Evolutionary conservation across 1,284 basidiomycete genomes (phyloP), one percentile per base, ranked within the genome.

Genomic region (Waitea zeae): DNA sequence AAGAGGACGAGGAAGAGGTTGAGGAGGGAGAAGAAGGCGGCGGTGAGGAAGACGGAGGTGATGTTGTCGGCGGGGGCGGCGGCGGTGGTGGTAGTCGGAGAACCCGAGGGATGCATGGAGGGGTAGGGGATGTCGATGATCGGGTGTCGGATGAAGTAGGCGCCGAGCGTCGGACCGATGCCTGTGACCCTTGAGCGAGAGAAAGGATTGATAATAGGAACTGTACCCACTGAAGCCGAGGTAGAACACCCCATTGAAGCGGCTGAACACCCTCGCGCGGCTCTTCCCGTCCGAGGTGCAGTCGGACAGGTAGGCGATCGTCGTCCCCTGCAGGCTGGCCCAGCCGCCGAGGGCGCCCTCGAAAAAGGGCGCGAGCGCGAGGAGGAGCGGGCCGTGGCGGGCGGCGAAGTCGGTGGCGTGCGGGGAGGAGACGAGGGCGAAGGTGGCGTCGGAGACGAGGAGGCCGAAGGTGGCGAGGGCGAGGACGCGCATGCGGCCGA

Each of bases 261-360:
- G 71, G 15, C 81, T 77, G 56, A 88, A 90, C 26, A 83, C 70
- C 20, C 73, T 68, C 0, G 86, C 74, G 32, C 86, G 69, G 14
- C 82, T 86, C n/a, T n/a, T n/a, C 30, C 84, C 86, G 38, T 77
- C 66, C 3, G 82, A 81, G 1, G 87, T 89, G 48, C 81, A 82
- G 48, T 92, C 86, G 12, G 78, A 80, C 32, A 87, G 61, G 50
- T 90, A 96, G 1, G 89, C 84, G 20, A 82, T 75, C 28, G 75
- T 73, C 0, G 81, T 75, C 2, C 80, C 75, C 39, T 77, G 70
- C 7, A 89, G 57, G 1, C 84, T 80, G 4, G 80, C 70, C 65
- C 80, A 81, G n/a, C 90, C 86, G 15, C 90, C 90, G 3, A 90
- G 62, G 2, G 78, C 49, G 12, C 90, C 90, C 46, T 95, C 89